Conservation (phyloP, 352 stramenopile species). For the Phytophthora citricola region DNA sequence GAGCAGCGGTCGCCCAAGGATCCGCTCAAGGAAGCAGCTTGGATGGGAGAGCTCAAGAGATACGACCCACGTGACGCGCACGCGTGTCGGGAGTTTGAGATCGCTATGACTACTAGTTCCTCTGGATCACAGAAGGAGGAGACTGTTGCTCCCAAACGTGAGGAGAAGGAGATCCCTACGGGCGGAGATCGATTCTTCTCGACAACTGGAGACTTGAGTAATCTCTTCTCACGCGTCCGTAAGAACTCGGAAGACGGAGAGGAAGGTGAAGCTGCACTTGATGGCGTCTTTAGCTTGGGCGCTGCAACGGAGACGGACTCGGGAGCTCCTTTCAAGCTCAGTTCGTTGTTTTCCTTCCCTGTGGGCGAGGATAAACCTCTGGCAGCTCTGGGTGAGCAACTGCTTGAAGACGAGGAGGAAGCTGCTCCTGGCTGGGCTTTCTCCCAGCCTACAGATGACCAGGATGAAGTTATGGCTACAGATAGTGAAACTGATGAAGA, state of each 20-base stretch:
- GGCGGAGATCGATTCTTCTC: constrained; percentile 81
- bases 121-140: constrained; percentile 34
- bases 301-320: constrained; percentile 3
- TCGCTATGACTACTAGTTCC: constrained; percentile 39
- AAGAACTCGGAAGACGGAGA: constrained; percentile 86
- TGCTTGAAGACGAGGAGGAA: constrained; percentile 57
- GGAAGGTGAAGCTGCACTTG: constrained; percentile 74
- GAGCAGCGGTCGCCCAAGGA: constrained; percentile 56
- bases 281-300: constrained; percentile 63
- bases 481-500: constrained; percentile 51
- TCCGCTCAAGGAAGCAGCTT: constrained; percentile 75
- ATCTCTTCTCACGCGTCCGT: constrained; percentile 77
- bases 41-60: constrained; percentile 77
- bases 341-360: constrained; percentile 71
- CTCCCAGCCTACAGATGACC: constrained; percentile 27
- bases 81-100: constrained; percentile 58
- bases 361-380: constrained; percentile 58
- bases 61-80: constrained; percentile 66
- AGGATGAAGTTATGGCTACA: constrained; percentile 42
- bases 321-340: constrained; percentile 66
- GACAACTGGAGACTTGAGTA: constrained; percentile 61
- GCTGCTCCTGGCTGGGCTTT: constrained; percentile 26
- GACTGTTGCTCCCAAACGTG: constrained; percentile 15
- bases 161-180: constrained; percentile 58
- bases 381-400: constrained; percentile 51